Conservation (phyloP, 345 rosid genomes). For the Ailanthus altissimus region DNA sequence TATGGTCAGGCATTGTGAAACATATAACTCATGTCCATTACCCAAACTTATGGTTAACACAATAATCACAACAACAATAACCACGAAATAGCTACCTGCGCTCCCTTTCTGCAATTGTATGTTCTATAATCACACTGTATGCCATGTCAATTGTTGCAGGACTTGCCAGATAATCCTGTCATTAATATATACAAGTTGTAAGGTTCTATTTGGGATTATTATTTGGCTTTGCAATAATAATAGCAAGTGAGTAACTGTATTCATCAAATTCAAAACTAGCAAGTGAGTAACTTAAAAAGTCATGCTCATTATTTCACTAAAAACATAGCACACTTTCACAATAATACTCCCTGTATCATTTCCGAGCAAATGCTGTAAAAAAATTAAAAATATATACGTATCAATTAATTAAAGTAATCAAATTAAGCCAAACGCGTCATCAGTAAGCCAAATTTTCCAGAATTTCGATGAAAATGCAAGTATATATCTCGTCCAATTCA, state of each 20-base stretch:
- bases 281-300: background rate
- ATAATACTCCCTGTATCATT: background rate
- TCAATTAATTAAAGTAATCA: background rate
- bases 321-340: background rate
- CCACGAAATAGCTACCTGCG: conserved; percentile 65
- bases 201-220: conserved; percentile 1
- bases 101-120: conserved; percentile 93
- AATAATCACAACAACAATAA: background rate
- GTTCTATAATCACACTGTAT: conserved; percentile 80
- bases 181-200: conserved; percentile 19
- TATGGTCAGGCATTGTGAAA: background rate
- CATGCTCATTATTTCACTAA: background rate
- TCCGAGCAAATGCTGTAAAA: background rate
- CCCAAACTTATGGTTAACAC: background rate
- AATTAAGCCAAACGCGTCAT: background rate
- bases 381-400: background rate
- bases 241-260: too few relatives aligned
- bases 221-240: too few relatives aligned
- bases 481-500: background rate
- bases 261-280: conserved; percentile 1
- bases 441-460: background rate
- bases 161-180: conserved; percentile 88
- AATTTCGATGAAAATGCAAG: background rate
- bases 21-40: background rate
- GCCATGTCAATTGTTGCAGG: conserved; percentile 83